Percentiles rank a stretch among this genome's conserved stretches.
Conservation (phyloP, 495 filamentous ascomycete genomes). For the Penicillium steckii region DNA sequence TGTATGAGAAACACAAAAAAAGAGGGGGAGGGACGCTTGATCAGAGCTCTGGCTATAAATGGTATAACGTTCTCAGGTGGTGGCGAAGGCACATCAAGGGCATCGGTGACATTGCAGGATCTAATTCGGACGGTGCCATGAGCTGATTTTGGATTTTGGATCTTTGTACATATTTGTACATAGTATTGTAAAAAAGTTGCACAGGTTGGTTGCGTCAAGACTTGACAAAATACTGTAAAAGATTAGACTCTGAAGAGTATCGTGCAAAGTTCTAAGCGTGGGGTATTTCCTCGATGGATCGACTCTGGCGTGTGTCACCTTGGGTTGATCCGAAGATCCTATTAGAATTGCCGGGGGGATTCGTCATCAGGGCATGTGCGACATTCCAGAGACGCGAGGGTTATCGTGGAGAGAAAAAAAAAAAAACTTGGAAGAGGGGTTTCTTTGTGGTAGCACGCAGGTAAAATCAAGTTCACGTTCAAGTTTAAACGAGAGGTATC, state of each 20-base stretch:
- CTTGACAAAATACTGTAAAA: neutral
- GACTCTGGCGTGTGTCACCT: neutral
- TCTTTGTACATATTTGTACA: too few species aligned
- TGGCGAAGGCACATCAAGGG: neutral
- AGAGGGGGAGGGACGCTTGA: too few species aligned
- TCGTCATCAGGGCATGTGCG: neutral
- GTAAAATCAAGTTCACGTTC: too few species aligned
- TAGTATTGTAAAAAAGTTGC: neutral
- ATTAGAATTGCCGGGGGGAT: neutral
- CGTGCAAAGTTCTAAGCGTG: neutral
- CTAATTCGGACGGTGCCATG: neutral
- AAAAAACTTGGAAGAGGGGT: too few species aligned
- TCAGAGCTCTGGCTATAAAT: neutral
- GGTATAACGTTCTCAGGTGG: neutral
- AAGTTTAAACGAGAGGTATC: too few species aligned
- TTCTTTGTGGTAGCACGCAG: too few species aligned
- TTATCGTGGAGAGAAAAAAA: too few species aligned
- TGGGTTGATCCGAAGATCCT: neutral
- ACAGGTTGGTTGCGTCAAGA: neutral
- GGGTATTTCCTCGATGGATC: neutral
- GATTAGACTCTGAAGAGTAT: neutral
- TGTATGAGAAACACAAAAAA: too few species aligned
- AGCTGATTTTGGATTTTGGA: too few species aligned
- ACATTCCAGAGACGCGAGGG: neutral
- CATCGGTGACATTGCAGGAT: conserved; percentile 8